phyloP scores from a whole-genome alignment of 331 rosid species.

The Telfairia occidentalis region DNA sequence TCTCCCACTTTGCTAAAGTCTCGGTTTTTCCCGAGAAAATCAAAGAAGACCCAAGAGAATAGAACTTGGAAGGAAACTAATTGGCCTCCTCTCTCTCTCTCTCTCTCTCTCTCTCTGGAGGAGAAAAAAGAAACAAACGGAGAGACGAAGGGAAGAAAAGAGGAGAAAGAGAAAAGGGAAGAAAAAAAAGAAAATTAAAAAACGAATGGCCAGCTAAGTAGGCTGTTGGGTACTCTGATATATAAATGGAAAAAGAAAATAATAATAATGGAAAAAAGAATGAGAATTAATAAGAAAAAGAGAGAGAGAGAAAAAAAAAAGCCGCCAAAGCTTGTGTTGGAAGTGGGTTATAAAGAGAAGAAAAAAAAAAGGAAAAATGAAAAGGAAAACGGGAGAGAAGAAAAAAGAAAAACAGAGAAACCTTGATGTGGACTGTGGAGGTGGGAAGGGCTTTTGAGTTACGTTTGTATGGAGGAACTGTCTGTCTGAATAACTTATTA shows the following conservation, averaged over 20 bases:
- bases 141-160: constrained; percentile 12
- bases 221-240: constrained; percentile 25
- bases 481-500: background rate
- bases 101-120: constrained; percentile 24
- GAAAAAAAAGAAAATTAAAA: constrained; percentile 18
- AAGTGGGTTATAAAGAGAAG: background rate
- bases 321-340: constrained; percentile 11
- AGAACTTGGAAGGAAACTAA: constrained; percentile 5
- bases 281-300: background rate
- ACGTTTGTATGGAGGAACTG: constrained; percentile 3
- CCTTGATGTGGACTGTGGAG: too few relatives aligned
- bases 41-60: constrained; percentile 9
- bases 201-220: constrained; percentile 77
- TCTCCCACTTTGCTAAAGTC: background rate
- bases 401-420: too few relatives aligned
- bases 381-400: background rate
- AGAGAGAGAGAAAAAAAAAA: background rate
- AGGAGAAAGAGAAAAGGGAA: constrained; percentile 1
- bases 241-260: background rate
- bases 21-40: constrained; percentile 14
- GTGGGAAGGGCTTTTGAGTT: background rate
- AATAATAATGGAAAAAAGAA: background rate
- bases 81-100: constrained; percentile 10
- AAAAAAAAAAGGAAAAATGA: background rate
- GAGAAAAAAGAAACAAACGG: background rate